Conservation (phyloP, 345 rosid species). For the Citrus hindsii region DNA sequence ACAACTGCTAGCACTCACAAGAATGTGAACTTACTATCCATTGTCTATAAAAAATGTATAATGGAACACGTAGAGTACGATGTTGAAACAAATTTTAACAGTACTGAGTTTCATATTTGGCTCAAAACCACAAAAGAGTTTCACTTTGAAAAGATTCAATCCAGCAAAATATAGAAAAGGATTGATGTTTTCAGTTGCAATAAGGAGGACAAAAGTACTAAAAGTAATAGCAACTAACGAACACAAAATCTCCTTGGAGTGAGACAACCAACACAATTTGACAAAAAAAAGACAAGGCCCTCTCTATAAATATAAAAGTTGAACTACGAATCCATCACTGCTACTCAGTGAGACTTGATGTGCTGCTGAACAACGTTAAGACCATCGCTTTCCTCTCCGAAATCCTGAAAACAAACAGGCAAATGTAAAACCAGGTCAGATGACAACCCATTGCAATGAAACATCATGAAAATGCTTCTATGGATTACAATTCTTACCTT, state of each 20-base stretch:
- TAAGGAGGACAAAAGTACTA: background rate
- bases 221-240: background rate
- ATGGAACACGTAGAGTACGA: background rate
- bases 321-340: background rate
- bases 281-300: background rate
- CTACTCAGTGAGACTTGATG: conserved; percentile 41
- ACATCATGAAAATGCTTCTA: background rate
- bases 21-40: too few species aligned
- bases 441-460: background rate
- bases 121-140: background rate
- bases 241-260: conserved; percentile 1
- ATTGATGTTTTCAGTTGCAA: conserved; percentile 1
- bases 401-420: conserved; percentile 38
- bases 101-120: background rate
- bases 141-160: background rate
- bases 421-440: background rate
- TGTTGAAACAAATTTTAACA: background rate
- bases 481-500: conserved; percentile 40
- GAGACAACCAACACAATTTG: background rate
- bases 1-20: too few species aligned
- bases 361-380: conserved; percentile 47
- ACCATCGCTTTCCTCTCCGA: conserved; percentile 56
- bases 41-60: too few species aligned
- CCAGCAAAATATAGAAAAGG: background rate
- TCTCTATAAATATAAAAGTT: background rate